Evolutionary conservation across 176 grass and related monocot species (phyloP).

Genomic region (Cenchrus americanus): DNA sequence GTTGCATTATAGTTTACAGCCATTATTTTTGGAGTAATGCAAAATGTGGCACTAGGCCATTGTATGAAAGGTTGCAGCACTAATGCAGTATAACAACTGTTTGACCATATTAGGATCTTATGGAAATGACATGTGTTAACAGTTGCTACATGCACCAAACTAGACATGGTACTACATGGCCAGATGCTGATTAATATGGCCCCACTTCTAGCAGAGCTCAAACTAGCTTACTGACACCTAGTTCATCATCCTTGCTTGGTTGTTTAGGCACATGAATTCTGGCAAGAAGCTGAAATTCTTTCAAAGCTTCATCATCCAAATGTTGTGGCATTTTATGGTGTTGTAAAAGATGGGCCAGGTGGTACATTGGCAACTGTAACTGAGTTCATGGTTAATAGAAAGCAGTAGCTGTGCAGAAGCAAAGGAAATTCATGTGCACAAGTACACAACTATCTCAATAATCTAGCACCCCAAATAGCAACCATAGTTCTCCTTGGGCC

Average conservation of each 20-base stretch:
- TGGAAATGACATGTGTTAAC: background rate
- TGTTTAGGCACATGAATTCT: slow-evolving; percentile 85
- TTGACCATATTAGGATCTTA: slow-evolving; percentile 22
- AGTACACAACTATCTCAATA: too few relatives aligned
- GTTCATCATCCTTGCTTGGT: slow-evolving; percentile 28
- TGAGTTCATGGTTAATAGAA: slow-evolving; percentile 90
- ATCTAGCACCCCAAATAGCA: too few relatives aligned
- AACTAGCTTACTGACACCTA: background rate
- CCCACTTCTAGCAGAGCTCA: background rate
- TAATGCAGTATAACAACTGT: background rate
- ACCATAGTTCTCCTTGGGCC: too few relatives aligned
- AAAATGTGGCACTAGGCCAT: slow-evolving; percentile 6
- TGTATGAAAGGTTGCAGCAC: slow-evolving; percentile 13
- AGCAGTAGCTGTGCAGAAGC: background rate
- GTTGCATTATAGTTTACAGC: background rate
- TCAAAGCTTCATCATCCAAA: slow-evolving; percentile 96
- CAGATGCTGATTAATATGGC: slow-evolving; percentile 19
- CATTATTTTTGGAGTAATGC: slow-evolving; percentile 28
- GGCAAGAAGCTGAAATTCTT: slow-evolving; percentile 96
- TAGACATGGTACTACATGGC: background rate
- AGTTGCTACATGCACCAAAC: slow-evolving; percentile 11
- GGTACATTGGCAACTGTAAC: slow-evolving; percentile 91
- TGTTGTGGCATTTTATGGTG: slow-evolving; percentile 93
- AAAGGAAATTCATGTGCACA: too few relatives aligned
- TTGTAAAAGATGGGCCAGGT: slow-evolving; percentile 87